phyloP scores from a whole-genome alignment of 1,284 basidiomycete genomes.

The Fomitopsis pinicola region DNA sequence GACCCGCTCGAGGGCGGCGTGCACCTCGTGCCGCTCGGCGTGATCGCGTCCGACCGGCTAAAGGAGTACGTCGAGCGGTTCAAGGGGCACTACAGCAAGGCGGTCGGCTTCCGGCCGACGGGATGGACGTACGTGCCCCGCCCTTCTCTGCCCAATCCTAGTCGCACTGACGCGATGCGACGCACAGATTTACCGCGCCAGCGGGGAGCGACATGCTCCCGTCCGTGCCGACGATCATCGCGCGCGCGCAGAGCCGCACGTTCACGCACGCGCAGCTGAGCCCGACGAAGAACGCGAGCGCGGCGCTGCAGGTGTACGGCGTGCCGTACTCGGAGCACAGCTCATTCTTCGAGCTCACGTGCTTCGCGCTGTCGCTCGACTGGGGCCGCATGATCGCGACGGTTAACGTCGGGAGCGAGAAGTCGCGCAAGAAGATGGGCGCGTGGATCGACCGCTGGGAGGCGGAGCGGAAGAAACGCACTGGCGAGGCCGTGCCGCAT shows the following conservation, averaged over 20 bases:
- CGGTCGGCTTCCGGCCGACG: conserved; percentile 86
- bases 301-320: conserved; percentile 72
- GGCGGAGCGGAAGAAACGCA: conserved; percentile 64
- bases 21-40: conserved; percentile 81
- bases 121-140: conserved; percentile 79
- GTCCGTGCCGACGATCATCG: conserved; percentile 62
- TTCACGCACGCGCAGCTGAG: conserved; percentile 71
- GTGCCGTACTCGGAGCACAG: conserved; percentile 98
- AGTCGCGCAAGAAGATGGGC: conserved; percentile 77
- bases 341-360: conserved; percentile 91
- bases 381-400: conserved; percentile 92
- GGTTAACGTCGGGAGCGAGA: conserved; percentile 86
- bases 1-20: conserved; percentile 79
- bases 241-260: conserved; percentile 55
- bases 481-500: conserved; percentile 53
- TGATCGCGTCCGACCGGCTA: conserved; percentile 77
- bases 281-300: conserved; percentile 69
- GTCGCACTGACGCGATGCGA: neutral
- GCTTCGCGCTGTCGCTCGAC: conserved; percentile 82
- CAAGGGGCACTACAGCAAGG: conserved; percentile 69
- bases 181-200: conserved; percentile 63
- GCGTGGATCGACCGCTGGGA: conserved; percentile 88
- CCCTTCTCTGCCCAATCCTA: neutral
- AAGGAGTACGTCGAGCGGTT: conserved; percentile 76
- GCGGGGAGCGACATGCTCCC: conserved; percentile 61